Percentiles rank a stretch among this genome's conserved stretches.
Evolutionary conservation across 129 eudicot genomes (phyloP).

Genomic region (Centella asiatica): DNA sequence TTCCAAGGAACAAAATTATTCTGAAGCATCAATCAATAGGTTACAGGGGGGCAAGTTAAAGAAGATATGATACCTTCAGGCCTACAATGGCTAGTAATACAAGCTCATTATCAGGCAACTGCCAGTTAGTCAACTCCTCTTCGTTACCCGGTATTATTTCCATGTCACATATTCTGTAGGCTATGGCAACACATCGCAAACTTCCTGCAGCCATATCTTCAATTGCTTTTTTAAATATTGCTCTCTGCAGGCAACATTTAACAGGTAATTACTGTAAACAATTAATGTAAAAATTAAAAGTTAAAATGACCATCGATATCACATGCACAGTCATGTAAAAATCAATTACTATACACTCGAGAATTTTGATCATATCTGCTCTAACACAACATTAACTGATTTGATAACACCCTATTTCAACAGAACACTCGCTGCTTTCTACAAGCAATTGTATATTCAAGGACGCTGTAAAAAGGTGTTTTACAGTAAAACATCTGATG

Average conservation of each 20-base stretch:
- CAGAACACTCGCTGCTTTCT: too few relatives aligned
- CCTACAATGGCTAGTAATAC: conserved; percentile 47
- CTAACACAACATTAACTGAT: too few relatives aligned
- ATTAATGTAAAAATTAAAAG: too few relatives aligned
- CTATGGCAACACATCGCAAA: conserved; percentile 56
- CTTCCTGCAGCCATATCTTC: conserved; percentile 47
- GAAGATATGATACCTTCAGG: conserved; percentile 28
- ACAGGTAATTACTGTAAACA: not conserved
- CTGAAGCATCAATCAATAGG: not conserved
- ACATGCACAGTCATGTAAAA: not conserved
- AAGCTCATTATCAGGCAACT: conserved; percentile 41
- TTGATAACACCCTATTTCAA: too few relatives aligned
- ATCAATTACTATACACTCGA: not conserved
- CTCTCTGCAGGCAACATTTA: conserved; percentile 19
- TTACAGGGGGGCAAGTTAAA: not conserved
- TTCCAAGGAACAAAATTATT: too few relatives aligned
- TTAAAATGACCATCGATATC: not conserved
- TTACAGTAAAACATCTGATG: too few relatives aligned
- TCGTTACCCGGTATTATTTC: conserved; percentile 34
- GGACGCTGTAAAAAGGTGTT: too few relatives aligned
- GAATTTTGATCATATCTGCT: too few relatives aligned
- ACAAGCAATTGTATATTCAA: too few relatives aligned
- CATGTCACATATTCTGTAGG: conserved; percentile 24
- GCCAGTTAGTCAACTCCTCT: conserved; percentile 37
- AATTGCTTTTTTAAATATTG: conserved; percentile 29